Evolutionary conservation across 768 basidiomycete genomes (phyloP).

Genomic region (Kwoniella bestiolae): DNA sequence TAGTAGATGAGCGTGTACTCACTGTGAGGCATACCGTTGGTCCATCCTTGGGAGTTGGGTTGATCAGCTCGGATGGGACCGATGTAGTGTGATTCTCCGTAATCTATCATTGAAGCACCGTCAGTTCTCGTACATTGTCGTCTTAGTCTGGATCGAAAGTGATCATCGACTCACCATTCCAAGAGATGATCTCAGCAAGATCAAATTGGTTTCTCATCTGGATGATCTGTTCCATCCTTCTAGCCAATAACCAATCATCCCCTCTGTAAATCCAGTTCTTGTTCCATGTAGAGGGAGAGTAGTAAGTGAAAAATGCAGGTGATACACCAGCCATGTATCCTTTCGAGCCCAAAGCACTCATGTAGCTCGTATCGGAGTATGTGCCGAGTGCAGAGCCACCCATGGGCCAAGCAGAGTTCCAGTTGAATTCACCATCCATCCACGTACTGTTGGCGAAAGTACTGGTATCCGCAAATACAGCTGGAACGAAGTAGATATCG

Average conservation of each 20-base stretch:
- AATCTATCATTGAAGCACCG: slow-evolving; percentile 27
- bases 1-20: too few species aligned
- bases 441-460: slow-evolving; percentile 57
- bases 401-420: slow-evolving; percentile 81
- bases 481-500: slow-evolving; percentile 31
- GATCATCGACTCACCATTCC: slow-evolving; percentile 56
- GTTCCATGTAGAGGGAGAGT: slow-evolving; percentile 48
- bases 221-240: slow-evolving; percentile 56
- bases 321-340: slow-evolving; percentile 56
- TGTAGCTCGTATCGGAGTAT: slow-evolving; percentile 39
- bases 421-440: slow-evolving; percentile 60
- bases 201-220: slow-evolving; percentile 53
- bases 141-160: too few species aligned
- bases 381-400: slow-evolving; percentile 58
- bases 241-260: slow-evolving; percentile 58
- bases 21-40: slow-evolving; percentile 51
- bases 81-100: slow-evolving; percentile 54
- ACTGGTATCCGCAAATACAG: slow-evolving; percentile 38
- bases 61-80: slow-evolving; percentile 51
- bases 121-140: background rate
- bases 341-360: slow-evolving; percentile 46
- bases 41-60: slow-evolving; percentile 53
- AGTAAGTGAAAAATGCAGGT: slow-evolving; percentile 59
- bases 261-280: slow-evolving; percentile 58
- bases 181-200: slow-evolving; percentile 57